Evolutionary conservation across 176 grass and related monocot species (phyloP), one percentile per base, ranked within the genome.

Genomic region (Luzula sylvatica): DNA sequence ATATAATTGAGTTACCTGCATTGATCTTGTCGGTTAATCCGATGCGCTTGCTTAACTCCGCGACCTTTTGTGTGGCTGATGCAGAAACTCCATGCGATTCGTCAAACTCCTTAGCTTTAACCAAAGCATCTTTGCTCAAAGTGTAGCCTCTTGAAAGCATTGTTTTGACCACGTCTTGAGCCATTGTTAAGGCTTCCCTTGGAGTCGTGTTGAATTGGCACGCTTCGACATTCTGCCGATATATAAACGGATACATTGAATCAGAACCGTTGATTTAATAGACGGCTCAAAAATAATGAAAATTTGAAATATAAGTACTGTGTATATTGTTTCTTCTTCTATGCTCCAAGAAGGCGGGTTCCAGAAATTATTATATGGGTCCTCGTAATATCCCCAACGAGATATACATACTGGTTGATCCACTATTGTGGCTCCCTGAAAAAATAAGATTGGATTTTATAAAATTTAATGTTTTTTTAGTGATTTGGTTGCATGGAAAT

Each of bases 341-440:
- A 47, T 4, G 15, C 77, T 53, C 90, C 78, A 80, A 32, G 42
- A 61, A 59, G 74, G 72, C 23, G 35, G 65, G 50, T 87, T 71
- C 85, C 85, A 98, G 55, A 90, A 90, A 86, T 76, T 82, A 7
- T 64, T 35, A 71, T 3, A 65, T 19, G 65, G 50, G 47, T 86
- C 75, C 6, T 89, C 81, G 69, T 80, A 61, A 25, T 77, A 58
- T 54, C 85, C 92, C 81, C 85, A 86, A 8, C 52, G 68, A 55
- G 72, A 65, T 74, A 98, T 98, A 65, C 85, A 98, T 7, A 98
- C 85, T 0, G 73, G 81, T 67, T 98, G 92, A 83, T 98, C 92
- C 50, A 90, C 78, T 61, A 98, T 98, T 39, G 85, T 90, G 65
- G 92, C 85, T 25, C 92, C 92, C 92, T 98, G 55, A 52, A 0